phyloP scores from a whole-genome alignment of 129 eudicot genomes.

The Erigeron canadensis region DNA sequence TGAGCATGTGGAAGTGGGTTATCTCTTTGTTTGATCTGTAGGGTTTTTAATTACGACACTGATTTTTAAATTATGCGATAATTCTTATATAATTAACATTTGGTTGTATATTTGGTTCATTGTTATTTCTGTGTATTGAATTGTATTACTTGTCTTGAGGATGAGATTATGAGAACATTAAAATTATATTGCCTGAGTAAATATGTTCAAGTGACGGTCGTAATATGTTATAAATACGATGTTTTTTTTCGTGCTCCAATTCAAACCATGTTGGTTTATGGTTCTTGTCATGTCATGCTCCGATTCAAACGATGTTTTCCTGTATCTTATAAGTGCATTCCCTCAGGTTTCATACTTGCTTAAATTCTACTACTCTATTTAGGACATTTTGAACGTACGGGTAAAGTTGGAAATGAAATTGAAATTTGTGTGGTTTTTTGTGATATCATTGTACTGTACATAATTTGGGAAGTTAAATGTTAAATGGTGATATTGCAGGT shows the following conservation, averaged over 20 bases:
- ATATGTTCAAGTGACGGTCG: neutral
- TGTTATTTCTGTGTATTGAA: neutral
- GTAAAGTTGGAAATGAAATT: neutral
- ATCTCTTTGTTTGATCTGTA: neutral
- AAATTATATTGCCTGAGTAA: neutral
- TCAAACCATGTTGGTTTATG: too few species aligned
- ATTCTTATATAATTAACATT: neutral
- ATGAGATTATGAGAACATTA: neutral
- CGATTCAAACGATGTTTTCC: too few species aligned
- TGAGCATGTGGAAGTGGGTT: neutral
- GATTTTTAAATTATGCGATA: neutral
- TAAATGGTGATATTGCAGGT: conserved; percentile 41
- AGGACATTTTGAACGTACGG: neutral
- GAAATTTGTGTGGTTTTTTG: too few species aligned
- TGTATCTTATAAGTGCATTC: neutral
- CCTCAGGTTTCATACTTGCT: neutral
- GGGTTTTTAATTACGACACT: neutral
- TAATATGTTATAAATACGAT: neutral
- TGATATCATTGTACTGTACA: too few species aligned
- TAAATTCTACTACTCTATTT: neutral
- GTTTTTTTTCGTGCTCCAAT: too few species aligned
- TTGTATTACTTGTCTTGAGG: neutral
- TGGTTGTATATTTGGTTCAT: neutral
- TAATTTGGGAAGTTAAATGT: too few species aligned
- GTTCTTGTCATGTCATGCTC: too few species aligned